A percentile compares a stretch with the other conserved stretches of the same genome.
Evolutionary conservation across 164 flowering plant genomes (phyloP).

Genomic region (Brasenia schreberi): DNA sequence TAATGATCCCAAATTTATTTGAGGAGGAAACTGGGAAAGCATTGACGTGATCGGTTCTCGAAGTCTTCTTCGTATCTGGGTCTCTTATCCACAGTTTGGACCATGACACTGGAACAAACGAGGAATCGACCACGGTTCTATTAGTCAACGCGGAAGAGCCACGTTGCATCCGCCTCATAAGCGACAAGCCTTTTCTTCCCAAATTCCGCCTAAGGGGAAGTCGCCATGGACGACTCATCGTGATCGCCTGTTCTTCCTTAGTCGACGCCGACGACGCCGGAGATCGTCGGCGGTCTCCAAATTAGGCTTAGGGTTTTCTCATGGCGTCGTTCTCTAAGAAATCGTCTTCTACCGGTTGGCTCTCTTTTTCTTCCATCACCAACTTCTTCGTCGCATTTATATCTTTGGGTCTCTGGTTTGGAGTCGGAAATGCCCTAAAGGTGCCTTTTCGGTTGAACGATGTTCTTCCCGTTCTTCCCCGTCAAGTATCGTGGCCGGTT

Average conservation of each 20-base stretch:
- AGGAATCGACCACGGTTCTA: too few relatives aligned
- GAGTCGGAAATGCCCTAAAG: conserved; percentile 35
- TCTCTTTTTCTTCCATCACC: neutral
- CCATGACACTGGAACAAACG: too few relatives aligned
- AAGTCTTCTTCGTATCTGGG: too few relatives aligned
- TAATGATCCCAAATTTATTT: too few relatives aligned
- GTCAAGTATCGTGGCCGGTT: conserved; percentile 87
- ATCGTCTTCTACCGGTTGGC: neutral
- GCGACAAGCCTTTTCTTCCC: too few relatives aligned
- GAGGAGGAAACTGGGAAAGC: too few relatives aligned
- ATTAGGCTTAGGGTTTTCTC: neutral
- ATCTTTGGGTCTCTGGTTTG: neutral
- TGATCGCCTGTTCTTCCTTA: neutral
- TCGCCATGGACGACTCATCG: neutral
- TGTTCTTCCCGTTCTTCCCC: conserved; percentile 82
- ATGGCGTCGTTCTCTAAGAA: neutral
- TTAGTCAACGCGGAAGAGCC: too few relatives aligned
- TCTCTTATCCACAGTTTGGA: too few relatives aligned
- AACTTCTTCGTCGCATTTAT: neutral
- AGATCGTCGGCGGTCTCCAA: too few relatives aligned
- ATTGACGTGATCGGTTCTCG: too few relatives aligned
- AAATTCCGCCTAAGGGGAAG: too few relatives aligned
- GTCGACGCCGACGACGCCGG: neutral
- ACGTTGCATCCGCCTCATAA: too few relatives aligned
- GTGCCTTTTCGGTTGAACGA: conserved; percentile 70